Conservation (phyloP, 176 grass and related monocot species). For the Chloris gayana region DNA sequence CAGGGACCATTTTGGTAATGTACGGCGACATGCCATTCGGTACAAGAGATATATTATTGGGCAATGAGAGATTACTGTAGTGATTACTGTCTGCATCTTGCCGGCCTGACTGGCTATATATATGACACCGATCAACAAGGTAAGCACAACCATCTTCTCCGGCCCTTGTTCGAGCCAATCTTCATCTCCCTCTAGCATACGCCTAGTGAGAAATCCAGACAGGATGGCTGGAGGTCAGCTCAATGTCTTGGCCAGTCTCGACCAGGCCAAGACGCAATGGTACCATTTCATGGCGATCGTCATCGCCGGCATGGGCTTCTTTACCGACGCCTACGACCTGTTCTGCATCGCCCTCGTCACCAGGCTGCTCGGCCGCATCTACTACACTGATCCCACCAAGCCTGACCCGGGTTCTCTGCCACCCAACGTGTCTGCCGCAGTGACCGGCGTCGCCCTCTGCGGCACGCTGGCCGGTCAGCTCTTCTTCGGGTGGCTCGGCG, state of each 20-base stretch:
- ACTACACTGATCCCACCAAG: slow-evolving; percentile 53
- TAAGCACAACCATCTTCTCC: background rate
- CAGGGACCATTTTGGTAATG: too few relatives aligned
- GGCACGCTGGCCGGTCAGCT: slow-evolving; percentile 75
- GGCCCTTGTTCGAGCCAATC: background rate
- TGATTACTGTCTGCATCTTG: background rate
- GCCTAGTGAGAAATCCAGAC: background rate
- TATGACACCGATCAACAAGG: background rate
- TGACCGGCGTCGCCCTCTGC: slow-evolving; percentile 69
- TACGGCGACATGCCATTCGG: background rate
- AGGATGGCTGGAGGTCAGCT: slow-evolving; percentile 67
- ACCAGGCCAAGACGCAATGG: slow-evolving; percentile 69
- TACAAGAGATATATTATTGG: background rate
- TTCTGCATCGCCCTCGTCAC: slow-evolving; percentile 64
- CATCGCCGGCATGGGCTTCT: slow-evolving; percentile 91
- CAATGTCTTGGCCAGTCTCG: slow-evolving; percentile 59
- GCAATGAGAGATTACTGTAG: background rate
- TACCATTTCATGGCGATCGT: slow-evolving; percentile 83
- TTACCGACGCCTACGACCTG: slow-evolving; percentile 84
- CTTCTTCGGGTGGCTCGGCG: slow-evolving; percentile 84
- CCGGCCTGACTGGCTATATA: slow-evolving; percentile 16
- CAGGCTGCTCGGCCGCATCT: slow-evolving; percentile 76
- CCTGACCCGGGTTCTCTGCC: slow-evolving; percentile 52
- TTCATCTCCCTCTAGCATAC: background rate
- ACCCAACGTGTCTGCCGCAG: slow-evolving; percentile 62